Conservation (phyloP, 2,329 filamentous ascomycete genomes). For the Furcasterigmium furcatum region DNA sequence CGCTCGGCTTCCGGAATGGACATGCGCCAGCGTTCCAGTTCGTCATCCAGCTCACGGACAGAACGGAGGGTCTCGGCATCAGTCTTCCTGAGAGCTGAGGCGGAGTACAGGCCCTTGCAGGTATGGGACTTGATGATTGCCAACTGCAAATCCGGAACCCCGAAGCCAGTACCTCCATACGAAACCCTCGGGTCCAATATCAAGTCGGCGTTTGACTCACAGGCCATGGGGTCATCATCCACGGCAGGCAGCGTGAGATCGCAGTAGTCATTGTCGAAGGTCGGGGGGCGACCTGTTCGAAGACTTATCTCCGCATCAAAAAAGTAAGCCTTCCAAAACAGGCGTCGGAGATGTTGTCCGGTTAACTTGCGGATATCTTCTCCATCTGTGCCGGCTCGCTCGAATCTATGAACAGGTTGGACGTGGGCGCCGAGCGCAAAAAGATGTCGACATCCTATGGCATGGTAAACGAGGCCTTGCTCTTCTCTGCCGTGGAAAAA, state of each 20-base stretch:
- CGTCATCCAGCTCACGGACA: slow-evolving; percentile 54
- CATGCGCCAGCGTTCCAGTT: slow-evolving; percentile 51
- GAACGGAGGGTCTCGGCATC: slow-evolving; percentile 51
- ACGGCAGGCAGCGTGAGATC: slow-evolving; percentile 43
- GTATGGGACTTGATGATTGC: slow-evolving; percentile 50
- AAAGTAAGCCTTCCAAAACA: slow-evolving; percentile 54
- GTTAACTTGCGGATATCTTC: background rate
- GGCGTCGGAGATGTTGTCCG: slow-evolving; percentile 24
- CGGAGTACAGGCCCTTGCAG: slow-evolving; percentile 45
- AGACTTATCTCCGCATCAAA: slow-evolving; percentile 53
- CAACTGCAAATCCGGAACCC: slow-evolving; percentile 44
- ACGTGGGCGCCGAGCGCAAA: background rate
- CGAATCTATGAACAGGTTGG: background rate
- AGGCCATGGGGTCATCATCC: background rate
- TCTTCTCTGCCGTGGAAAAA: background rate
- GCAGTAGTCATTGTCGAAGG: slow-evolving; percentile 47
- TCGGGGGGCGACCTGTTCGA: slow-evolving; percentile 48
- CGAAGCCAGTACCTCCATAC: background rate
- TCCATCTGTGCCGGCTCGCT: background rate
- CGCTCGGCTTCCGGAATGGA: slow-evolving; percentile 40
- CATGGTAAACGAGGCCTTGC: background rate
- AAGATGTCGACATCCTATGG: background rate
- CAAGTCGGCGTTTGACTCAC: background rate
- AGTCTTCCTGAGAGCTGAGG: slow-evolving; percentile 41
- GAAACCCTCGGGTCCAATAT: background rate